Evolutionary conservation across 352 stramenopile species (phyloP), one percentile per base, ranked within the genome.

Genomic region (Globisporangium nagaii): DNA sequence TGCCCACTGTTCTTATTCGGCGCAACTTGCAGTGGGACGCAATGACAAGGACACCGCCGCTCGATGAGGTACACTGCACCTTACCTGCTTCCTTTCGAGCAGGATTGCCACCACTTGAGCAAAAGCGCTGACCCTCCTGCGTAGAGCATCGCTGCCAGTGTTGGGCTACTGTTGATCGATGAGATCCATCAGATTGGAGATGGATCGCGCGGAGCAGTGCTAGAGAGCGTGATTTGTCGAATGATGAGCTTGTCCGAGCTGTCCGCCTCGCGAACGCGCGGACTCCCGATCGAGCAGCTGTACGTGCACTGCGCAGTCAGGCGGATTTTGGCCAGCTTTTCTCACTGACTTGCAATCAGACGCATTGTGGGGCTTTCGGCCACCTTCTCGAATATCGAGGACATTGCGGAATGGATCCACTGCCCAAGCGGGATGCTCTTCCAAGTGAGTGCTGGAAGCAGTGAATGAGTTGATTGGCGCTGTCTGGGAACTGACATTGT

Each of bases 161-260:
- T 72, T 9, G 27, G 32, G 6, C 24, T 69, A n/a, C 53, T 79
- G 1, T 24, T 79, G 19, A 25, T 83, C 3, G 72, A 83, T 45
- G 72, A 79, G 39, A 65, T 71, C n/a, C 66, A 79, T 19, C 70
- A 76, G 40, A 74, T 79, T 48, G 66, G 67, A 20, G 65, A 76
- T 45, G 22, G 37, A 4, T 54, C 51, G 10, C 47, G 64, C 13
- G 70, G 70, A 13, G 57, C 51, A 15, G 57, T 58, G 6, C 51
- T 79, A 12, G 70, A 79, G 46, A 56, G 60, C 3, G 53, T 76
- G 2, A 56, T 79, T 27, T 65, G 60, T 20, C 63, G 69, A 20
- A 78, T 78, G 66, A 75, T 70, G 60, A 62, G 62, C 40, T 20
- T 76, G 9, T 54, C 61, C 13, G 58, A 53, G 13, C 25, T 39